These are phyloP conservation scores for Fusarium sp. DNA, from an alignment of 2,329 filamentous ascomycete species.

Conservation along the genomic window DNA sequence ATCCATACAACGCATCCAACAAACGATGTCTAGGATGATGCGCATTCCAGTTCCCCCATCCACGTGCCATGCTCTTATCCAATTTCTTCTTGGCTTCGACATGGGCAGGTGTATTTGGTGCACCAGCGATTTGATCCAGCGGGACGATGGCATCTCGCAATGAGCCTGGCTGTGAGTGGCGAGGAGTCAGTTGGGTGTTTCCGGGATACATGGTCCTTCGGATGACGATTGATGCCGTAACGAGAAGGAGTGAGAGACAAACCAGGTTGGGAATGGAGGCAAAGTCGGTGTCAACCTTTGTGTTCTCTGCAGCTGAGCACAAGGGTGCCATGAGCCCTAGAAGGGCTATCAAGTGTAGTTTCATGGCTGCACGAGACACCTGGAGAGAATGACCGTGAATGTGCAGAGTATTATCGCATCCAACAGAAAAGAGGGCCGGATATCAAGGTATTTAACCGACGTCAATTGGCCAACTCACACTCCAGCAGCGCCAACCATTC, in stretches of 20 bases:
- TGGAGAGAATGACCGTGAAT: not conserved
- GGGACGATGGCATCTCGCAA: constrained; percentile 42
- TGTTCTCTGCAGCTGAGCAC: constrained; percentile 12
- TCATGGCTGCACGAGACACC: constrained; percentile 12
- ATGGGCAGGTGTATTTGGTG: constrained; percentile 45
- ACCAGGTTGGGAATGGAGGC: constrained; percentile 35
- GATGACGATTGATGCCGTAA: not conserved
- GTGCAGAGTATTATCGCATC: not conserved
- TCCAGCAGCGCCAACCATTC: not conserved
- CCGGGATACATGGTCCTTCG: not conserved
- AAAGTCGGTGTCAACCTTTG: constrained; percentile 20
- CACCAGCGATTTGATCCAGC: constrained; percentile 39
- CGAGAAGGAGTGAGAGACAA: constrained; percentile 21
- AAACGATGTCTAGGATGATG: constrained; percentile 56
- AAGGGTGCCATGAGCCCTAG: constrained; percentile 11
- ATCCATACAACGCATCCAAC: constrained; percentile 55
- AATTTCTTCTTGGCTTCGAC: constrained; percentile 49
- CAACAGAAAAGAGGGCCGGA: not conserved
- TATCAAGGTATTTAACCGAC: constrained; percentile 3
- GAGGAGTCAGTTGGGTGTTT: constrained; percentile 14
- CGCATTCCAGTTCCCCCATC: constrained; percentile 49
- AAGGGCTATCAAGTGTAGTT: constrained; percentile 8
- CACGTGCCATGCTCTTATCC: constrained; percentile 46
- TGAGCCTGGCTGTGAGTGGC: constrained; percentile 17
- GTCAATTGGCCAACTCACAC: not conserved